Base-by-base conservation (phyloP, 495 filamentous ascomycete species). In the Astrothelium macrocarpum region DNA sequence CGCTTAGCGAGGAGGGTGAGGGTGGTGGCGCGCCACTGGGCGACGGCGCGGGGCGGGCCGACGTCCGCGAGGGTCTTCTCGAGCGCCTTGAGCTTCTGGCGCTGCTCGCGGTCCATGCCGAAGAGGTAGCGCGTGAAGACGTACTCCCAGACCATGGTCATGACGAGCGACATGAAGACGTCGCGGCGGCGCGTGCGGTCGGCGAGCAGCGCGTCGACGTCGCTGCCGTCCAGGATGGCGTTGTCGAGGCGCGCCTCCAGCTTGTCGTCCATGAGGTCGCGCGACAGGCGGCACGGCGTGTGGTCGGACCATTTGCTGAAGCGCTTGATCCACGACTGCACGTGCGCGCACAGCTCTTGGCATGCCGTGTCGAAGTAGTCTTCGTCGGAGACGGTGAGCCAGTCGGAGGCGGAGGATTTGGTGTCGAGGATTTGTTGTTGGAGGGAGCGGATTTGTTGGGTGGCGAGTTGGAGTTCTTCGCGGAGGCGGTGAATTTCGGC, bases 141-240 rank as follows among this genome's bases (percentile, higher is more conserved):
- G 70, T 89, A 96, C 72, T 97, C 93, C 90, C 91, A 97, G 39
- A 97, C 84, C 90, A 98, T 95, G 53, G 86, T 91, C 91, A 97
- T 97, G 66, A 91, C 87, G 67, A 97, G 89, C 28, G 90, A 91
- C 89, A 96, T 96, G 78, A 97, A 95, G 36, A 97, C 87, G 76
- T 96, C 90, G 39, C 91, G 85, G 59, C 94, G 85, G 64, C 83
- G 84, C 60, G 94, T 87, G 49, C 95, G 87, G 71, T 97, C 95
- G 65, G 80, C 81, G 14, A 98, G 84, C 72, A 92, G 91, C 59
- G 77, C 77, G 69, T 97, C 90, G 26, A 93, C 89, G 70, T 96
- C 91, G 36, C 90, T 88, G 62, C 92, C 94, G 73, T 98, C 94
- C 43, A 98, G 82, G 62, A 97, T 86, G 59, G 90, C 85, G 73